Evolutionary conservation across 2,329 filamentous ascomycete species (phyloP), one percentile per base, ranked within the genome.

Genomic region (Aspergillus fijiensis): DNA sequence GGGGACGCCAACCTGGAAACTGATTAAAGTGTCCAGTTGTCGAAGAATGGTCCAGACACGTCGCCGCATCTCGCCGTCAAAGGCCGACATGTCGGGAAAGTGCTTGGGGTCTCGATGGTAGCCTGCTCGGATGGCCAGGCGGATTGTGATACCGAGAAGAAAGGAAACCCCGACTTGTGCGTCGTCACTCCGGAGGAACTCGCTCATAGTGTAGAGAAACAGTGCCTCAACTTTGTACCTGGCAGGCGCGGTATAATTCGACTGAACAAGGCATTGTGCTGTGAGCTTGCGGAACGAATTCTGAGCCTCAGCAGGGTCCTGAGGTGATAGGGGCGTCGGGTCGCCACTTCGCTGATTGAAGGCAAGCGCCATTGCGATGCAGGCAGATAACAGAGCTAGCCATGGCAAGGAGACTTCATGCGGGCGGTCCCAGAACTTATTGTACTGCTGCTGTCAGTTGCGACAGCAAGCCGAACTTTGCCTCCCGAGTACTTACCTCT

Each of bases 1-100:
- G 6, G 87, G 87, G 14, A 89, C 74, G 1, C 87, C 87, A 61
- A 89, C 79, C 66, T 89, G 85, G 66, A 88, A 88, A 1, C 85
- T 82, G 1, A 85, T 80, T 16, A 89, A 74, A 2, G 84, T 74
- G 66, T 89, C 87, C 55, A 89, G 78, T 68, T 88, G 86, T 29
- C 69, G 70, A 9, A 78, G 62, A 39, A 74, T 66, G 19, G 70
- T 67, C 79, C 79, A 81, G 3, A 75, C 55, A 11, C 79, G 75
- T 19, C 79, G 70, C 52, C 79, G 72, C 71, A 81, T 84, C 70
- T 88, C 85, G 9, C 82, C 84, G 58, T 85, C 80, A 61, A 83
- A 85, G 2, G 81, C 77, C 1, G 82, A 78, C 51, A 87, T 80
- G 53, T 76, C 78, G 4, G 82, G 74, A 63, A 84, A 85, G 42